A percentile compares a stretch with the other conserved stretches of the same genome.
Conservation (phyloP, 352 stramenopile genomes). For the Phytophthora tubulina region DNA sequence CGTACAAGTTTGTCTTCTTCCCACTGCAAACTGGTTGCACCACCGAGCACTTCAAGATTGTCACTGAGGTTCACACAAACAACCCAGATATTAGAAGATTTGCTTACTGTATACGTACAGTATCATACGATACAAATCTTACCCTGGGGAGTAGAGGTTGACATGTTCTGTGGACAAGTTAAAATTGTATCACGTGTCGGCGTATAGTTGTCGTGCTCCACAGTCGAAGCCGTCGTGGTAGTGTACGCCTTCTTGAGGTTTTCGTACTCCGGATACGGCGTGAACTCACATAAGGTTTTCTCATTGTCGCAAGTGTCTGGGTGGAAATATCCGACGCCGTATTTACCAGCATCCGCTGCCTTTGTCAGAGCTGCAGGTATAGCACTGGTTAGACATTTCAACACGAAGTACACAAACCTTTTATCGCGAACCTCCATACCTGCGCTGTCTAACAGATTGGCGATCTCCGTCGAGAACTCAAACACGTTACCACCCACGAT, state of each 20-base stretch:
- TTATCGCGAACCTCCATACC: constrained; percentile 28
- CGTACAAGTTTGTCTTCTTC: constrained; percentile 63
- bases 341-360: constrained; percentile 64
- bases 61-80: background rate
- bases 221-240: constrained; percentile 60
- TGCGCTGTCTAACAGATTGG: constrained; percentile 54
- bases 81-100: background rate
- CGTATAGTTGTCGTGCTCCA: constrained; percentile 50
- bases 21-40: constrained; percentile 64
- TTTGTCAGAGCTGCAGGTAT: constrained; percentile 46
- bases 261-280: constrained; percentile 75
- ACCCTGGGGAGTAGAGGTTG: constrained; percentile 39
- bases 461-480: constrained; percentile 74
- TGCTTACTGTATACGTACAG: background rate
- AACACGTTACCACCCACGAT: constrained; percentile 83
- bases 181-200: constrained; percentile 46
- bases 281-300: constrained; percentile 60
- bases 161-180: constrained; percentile 50
- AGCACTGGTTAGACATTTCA: background rate
- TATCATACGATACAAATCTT: background rate
- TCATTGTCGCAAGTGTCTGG: constrained; percentile 79
- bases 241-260: constrained; percentile 82
- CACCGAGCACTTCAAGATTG: constrained; percentile 42
- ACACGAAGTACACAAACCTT: background rate
- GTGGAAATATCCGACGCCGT: constrained; percentile 79